Base-by-base conservation (phyloP, 148 eudicot genomes). In the Fagopyrum tataricum region DNA sequence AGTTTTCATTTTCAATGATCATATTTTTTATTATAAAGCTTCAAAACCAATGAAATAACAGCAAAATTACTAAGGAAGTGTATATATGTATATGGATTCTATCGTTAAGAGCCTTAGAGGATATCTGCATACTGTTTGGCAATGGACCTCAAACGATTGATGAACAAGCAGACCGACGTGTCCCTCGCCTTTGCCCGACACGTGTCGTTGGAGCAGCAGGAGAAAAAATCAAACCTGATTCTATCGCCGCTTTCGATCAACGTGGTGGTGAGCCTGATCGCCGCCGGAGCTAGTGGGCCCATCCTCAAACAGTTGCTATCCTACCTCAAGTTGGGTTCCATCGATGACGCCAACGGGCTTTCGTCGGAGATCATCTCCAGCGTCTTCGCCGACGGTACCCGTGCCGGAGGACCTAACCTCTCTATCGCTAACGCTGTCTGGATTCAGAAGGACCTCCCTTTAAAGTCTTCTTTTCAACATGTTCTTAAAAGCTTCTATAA, bases 191-290 rank as follows among this genome's bases (percentile, higher is more conserved):
- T 90, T 6, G 76, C 90, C 6, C 77, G 71, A 66, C 83, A 81
- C 56, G 71, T 87, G 10, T 62, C 81, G 8, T 39, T 31, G 37
- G 37, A 62, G 5, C 55, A 43, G 7, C 74, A 78, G 6, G 79
- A 81, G 26, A 73, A 71, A n/a, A 72, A 44, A 44, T 13, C 79
- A 18, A 93, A 94, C 85, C 37, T 80, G 9, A 89, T 91, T 0
- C 82, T 85, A 82, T 94, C 97, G 6, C 98, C 97, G 0, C 82
- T 86, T 0, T 91, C 97, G 4, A 74, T 89, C 78, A 89, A 89
- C 47, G 87, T 87, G 0, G 81, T 88, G 0, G 72, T 91, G 24
- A 77, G 87, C 81, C 11, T 89, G 74, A 82, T 93, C 72, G 90
- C 92, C 0, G 75, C 97, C 61, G 98, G 97, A 5, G 87, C 97